These are phyloP conservation scores for Apiotrichum montevideense DNA, from an alignment of 1,284 basidiomycete species.

Conservation along the genomic window DNA sequence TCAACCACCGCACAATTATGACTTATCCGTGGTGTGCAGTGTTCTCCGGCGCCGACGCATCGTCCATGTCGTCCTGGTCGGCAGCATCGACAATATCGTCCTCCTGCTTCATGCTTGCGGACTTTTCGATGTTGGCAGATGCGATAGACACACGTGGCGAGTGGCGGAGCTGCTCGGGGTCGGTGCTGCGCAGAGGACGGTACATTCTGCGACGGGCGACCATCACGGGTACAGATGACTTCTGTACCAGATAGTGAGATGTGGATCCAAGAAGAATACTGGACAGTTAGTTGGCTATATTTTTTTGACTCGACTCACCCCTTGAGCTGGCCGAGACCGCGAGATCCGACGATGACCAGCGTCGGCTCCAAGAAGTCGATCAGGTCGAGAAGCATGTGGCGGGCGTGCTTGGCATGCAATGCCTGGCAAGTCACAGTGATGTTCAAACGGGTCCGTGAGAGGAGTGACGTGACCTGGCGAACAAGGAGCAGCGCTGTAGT, in stretches of 20 bases:
- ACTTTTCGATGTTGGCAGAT: slow-evolving; percentile 68
- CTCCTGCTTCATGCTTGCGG: slow-evolving; percentile 44
- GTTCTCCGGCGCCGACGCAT: too few species aligned
- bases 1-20: too few species aligned
- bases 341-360: slow-evolving; percentile 91
- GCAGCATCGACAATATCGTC: slow-evolving; percentile 46
- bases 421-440: slow-evolving; percentile 87
- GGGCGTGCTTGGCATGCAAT: slow-evolving; percentile 87
- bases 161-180: slow-evolving; percentile 47
- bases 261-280: slow-evolving; percentile 95
- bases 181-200: slow-evolving; percentile 55
- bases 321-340: slow-evolving; percentile 82
- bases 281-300: neutral
- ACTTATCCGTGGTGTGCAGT: too few species aligned
- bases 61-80: slow-evolving; percentile 20
- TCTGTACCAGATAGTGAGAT: slow-evolving; percentile 93
- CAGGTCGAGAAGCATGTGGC: slow-evolving; percentile 89
- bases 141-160: slow-evolving; percentile 72
- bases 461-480: slow-evolving; percentile 77
- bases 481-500: slow-evolving; percentile 77
- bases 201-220: slow-evolving; percentile 76
- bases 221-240: slow-evolving; percentile 87
- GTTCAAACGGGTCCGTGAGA: slow-evolving; percentile 82
- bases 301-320: slow-evolving; percentile 55
- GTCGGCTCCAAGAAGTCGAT: slow-evolving; percentile 86